phyloP scores from a whole-genome alignment of 2,329 filamentous ascomycete genomes.

The Colletotrichum sp. region DNA sequence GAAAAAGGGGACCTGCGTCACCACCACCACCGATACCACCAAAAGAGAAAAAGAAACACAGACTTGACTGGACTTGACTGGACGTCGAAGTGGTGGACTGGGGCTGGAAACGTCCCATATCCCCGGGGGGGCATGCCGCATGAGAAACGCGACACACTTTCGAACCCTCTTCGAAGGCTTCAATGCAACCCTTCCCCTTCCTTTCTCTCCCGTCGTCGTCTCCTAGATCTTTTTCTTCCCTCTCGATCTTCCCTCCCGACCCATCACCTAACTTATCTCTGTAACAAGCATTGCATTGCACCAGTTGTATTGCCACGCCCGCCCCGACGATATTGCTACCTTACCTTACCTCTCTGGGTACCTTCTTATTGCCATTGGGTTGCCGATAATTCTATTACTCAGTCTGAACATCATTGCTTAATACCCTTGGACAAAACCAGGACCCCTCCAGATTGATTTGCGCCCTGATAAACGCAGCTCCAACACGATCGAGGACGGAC shows the following conservation, averaged over 20 bases:
- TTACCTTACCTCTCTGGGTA: neutral
- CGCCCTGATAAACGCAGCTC: neutral
- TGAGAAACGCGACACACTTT: constrained; percentile 22
- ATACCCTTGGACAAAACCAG: neutral
- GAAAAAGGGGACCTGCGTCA: constrained; percentile 20
- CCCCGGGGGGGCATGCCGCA: neutral
- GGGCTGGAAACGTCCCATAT: constrained; percentile 17
- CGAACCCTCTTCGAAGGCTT: constrained; percentile 14
- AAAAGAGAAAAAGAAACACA: neutral
- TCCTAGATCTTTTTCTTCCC: neutral
- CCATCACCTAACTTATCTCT: neutral
- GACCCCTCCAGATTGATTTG: constrained; percentile 2
- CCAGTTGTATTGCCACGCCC: neutral
- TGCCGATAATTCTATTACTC: neutral
- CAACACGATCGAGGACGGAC: neutral
- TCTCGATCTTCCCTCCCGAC: neutral
- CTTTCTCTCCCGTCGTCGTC: neutral
- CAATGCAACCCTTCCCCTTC: constrained; percentile 10
- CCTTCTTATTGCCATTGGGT: neutral
- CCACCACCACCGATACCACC: neutral
- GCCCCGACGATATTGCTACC: neutral
- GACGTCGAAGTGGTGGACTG: neutral
- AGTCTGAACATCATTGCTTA: neutral
- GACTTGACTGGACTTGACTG: neutral
- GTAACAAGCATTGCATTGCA: neutral